Base-by-base conservation (phyloP, 805 yeast species). In the Metschnikowia noctiluminum region DNA sequence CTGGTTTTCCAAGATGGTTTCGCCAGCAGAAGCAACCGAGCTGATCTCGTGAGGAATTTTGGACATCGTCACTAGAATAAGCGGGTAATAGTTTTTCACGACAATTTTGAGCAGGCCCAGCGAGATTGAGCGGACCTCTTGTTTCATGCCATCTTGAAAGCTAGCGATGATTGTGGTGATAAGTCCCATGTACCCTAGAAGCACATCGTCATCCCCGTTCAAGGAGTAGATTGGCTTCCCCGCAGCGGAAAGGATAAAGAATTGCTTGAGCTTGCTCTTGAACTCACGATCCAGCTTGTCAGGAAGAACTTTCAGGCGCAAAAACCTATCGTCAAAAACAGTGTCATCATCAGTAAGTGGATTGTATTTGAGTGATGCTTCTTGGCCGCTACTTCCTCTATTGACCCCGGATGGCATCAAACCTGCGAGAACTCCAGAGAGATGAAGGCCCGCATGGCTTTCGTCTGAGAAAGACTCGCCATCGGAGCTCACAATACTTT, bases 201-300 rank as follows among this genome's bases (percentile, higher is more conserved):
- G 72, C 13, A 81, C 65, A 35, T 81, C 84, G 45, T 87, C 91
- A 2, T 81, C 70, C 2, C 94, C 95, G 61, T 83, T 80, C 74
- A 84, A 72, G 1, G 95, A 80, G 64, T 85, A 90, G 6, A 90
- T 84, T 2, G 96, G 96, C 62, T 90, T 90, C 0, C 97, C 97
- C 1, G 97, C 96, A 2, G 83, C 70, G 0, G 96, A 87, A 9
- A 90, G 70, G 3, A 90, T 79, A 56, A 88, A 85, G 60, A 85
- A 87, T 51, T 89, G 95, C 62, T 89, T 89, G 46, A 69, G 56
- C 41, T 70, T 73, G 16, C 49, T 35, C 46, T 62, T 66, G 50
- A 73, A 71, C 11, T 35, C 37, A 32, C 42, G 48, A 3, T 43
- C 46, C 28, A 48, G 52, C 48, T 62, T 63, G 34, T 59, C 60